Conservation (phyloP, 768 basidiomycete species). For the Russula sp. region DNA sequence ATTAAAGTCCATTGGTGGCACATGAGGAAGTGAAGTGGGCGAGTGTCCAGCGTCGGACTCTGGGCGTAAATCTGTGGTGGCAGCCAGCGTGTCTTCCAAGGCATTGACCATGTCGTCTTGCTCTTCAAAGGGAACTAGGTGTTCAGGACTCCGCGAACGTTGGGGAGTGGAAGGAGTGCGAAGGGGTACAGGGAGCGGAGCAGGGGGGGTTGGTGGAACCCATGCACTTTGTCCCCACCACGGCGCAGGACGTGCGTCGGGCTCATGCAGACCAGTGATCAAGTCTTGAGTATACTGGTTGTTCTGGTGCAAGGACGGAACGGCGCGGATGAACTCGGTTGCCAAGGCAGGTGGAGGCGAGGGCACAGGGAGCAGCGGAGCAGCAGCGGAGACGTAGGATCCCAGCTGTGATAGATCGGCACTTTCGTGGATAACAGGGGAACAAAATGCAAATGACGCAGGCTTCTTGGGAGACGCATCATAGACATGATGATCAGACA, state of each 20-base stretch:
- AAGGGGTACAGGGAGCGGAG: slow-evolving; percentile 11
- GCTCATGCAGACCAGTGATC: not conserved
- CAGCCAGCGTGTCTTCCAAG: not conserved
- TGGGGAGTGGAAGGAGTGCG: slow-evolving; percentile 9
- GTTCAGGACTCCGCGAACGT: slow-evolving; percentile 10
- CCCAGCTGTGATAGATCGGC: not conserved
- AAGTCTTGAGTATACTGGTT: not conserved
- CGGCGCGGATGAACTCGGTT: slow-evolving; percentile 5
- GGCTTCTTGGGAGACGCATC: not conserved
- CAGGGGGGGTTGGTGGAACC: slow-evolving; percentile 13
- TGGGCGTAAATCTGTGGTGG: not conserved
- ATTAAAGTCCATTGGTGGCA: slow-evolving; percentile 20
- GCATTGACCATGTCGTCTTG: not conserved
- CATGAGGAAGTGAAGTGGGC: slow-evolving; percentile 17
- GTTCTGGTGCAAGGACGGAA: slow-evolving; percentile 10
- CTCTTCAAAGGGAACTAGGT: slow-evolving; percentile 1
- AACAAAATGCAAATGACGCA: not conserved
- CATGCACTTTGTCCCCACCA: slow-evolving; percentile 17
- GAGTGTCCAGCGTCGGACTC: not conserved
- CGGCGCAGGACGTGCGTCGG: not conserved
- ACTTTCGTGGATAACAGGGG: not conserved
- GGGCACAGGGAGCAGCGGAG: slow-evolving; percentile 15
- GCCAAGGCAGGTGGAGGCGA: slow-evolving; percentile 12
- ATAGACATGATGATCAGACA: not conserved
- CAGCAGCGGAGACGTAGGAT: not conserved